phyloP scores from a whole-genome alignment of 176 grass and related monocot genomes.

The Neostapfia colusana region DNA sequence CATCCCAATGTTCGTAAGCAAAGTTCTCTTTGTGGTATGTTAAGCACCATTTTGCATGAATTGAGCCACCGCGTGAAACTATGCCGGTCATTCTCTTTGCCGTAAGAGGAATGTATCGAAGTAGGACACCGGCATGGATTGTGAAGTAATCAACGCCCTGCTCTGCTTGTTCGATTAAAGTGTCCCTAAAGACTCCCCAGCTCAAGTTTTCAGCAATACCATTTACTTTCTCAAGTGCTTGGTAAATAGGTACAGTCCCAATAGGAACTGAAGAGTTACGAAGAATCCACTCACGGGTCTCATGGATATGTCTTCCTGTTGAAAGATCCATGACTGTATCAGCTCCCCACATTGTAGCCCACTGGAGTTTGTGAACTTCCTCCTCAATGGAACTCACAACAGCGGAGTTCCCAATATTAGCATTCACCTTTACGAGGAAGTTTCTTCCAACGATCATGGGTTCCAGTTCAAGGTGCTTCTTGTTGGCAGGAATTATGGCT shows the following conservation, averaged over 20 bases:
- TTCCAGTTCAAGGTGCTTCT: conserved; percentile 88
- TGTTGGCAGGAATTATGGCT: conserved; percentile 95
- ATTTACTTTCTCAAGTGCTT: conserved; percentile 97
- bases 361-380: conserved; percentile 96
- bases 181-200: conserved; percentile 90
- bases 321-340: conserved; percentile 98
- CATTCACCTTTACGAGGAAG: conserved; percentile 94
- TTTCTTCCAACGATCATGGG: conserved; percentile 97
- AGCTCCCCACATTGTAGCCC: conserved; percentile 98
- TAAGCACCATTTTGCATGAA: conserved; percentile 98
- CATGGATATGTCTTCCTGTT: conserved; percentile 91
- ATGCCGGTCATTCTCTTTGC: conserved; percentile 98
- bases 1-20: conserved; percentile 98
- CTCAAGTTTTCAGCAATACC: conserved; percentile 83
- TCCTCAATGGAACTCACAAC: conserved; percentile 94
- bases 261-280: too few species aligned
- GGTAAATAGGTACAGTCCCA: conserved; percentile 97
- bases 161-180: conserved; percentile 91
- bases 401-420: conserved; percentile 92
- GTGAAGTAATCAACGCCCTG: conserved; percentile 99
- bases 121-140: conserved; percentile 89
- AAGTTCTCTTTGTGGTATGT: conserved; percentile 96
- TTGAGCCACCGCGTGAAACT: conserved; percentile 93
- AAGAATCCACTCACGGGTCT: conserved; percentile 94
- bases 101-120: conserved; percentile 92